phyloP scores from a whole-genome alignment of 192 early-diverging fungal genomes.

The Coemansia sp. region DNA sequence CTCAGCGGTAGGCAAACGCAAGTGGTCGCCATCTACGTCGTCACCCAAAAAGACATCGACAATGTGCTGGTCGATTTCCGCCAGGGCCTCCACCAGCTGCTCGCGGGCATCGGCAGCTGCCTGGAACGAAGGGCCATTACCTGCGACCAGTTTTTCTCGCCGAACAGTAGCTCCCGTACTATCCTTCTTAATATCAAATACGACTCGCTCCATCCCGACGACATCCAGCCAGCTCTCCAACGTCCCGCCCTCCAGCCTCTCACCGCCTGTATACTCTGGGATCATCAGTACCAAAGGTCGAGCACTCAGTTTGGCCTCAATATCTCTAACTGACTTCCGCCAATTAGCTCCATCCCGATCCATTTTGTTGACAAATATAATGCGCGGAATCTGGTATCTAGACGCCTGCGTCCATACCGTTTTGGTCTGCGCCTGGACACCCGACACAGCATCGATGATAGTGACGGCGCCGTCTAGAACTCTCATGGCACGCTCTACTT shows the following conservation, averaged over 20 bases:
- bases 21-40: slow-evolving; percentile 72
- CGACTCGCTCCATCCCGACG: slow-evolving; percentile 62
- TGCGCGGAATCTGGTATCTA: slow-evolving; percentile 76
- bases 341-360: slow-evolving; percentile 77
- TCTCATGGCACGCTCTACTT: slow-evolving; percentile 88
- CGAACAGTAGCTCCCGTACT: slow-evolving; percentile 26
- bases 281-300: slow-evolving; percentile 74
- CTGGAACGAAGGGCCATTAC: slow-evolving; percentile 34
- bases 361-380: slow-evolving; percentile 97
- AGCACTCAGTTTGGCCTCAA: slow-evolving; percentile 61
- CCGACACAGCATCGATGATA: slow-evolving; percentile 92
- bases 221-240: slow-evolving; percentile 75
- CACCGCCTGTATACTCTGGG: slow-evolving; percentile 51
- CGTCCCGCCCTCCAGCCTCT: slow-evolving; percentile 41
- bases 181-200: slow-evolving; percentile 21
- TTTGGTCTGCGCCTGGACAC: slow-evolving; percentile 98
- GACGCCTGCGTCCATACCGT: slow-evolving; percentile 91
- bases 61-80: slow-evolving; percentile 80
- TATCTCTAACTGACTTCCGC: slow-evolving; percentile 42
- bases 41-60: slow-evolving; percentile 80
- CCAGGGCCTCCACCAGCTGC: slow-evolving; percentile 78
- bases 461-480: slow-evolving; percentile 95
- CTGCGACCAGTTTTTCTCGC: slow-evolving; percentile 2
- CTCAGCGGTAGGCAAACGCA: slow-evolving; percentile 63
- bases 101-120: slow-evolving; percentile 63